A percentile compares a stretch with the other conserved stretches of the same genome.
These are phyloP conservation scores for Arthrobotrys sinensis DNA, from an alignment of 2,329 filamentous ascomycete species.

Conservation along the genomic window DNA sequence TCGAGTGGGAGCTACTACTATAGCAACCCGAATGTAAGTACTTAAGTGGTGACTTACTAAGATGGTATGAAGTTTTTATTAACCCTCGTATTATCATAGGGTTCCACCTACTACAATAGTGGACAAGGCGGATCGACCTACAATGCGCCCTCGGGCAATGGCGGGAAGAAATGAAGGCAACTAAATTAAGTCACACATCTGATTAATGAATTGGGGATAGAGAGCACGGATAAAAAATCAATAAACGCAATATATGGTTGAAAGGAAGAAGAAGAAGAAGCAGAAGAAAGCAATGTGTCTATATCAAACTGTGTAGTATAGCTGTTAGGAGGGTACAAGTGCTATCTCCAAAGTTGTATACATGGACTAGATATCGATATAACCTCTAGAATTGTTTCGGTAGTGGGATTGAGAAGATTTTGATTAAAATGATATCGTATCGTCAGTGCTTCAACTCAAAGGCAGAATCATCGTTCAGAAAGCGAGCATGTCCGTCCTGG, in stretches of 20 bases:
- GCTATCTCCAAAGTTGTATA: too few species aligned
- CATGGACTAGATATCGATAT: not conserved
- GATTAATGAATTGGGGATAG: not conserved
- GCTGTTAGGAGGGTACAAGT: too few species aligned
- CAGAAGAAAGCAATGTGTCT: too few species aligned
- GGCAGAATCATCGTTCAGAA: not conserved
- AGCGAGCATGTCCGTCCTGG: not conserved
- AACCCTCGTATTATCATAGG: conserved; percentile 28
- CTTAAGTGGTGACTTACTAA: not conserved
- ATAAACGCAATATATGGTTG: too few species aligned
- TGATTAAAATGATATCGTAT: conserved; percentile 1
- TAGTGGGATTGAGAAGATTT: not conserved
- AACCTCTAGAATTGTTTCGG: not conserved
- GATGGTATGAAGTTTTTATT: not conserved
- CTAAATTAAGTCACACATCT: too few species aligned
- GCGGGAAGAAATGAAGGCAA: conserved; percentile 60
- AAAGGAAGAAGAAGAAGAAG: too few species aligned
- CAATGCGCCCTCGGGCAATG: conserved; percentile 53
- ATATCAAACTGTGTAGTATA: too few species aligned
- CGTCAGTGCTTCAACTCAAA: not conserved
- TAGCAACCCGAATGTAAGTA: conserved; percentile 61
- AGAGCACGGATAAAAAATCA: not conserved
- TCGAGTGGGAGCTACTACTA: conserved; percentile 62
- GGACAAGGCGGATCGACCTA: conserved; percentile 60
- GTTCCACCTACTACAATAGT: conserved; percentile 62